These are phyloP conservation scores for Mucor sp. DNA, from an alignment of 371 early-diverging fungal species.

Conservation along the genomic window DNA sequence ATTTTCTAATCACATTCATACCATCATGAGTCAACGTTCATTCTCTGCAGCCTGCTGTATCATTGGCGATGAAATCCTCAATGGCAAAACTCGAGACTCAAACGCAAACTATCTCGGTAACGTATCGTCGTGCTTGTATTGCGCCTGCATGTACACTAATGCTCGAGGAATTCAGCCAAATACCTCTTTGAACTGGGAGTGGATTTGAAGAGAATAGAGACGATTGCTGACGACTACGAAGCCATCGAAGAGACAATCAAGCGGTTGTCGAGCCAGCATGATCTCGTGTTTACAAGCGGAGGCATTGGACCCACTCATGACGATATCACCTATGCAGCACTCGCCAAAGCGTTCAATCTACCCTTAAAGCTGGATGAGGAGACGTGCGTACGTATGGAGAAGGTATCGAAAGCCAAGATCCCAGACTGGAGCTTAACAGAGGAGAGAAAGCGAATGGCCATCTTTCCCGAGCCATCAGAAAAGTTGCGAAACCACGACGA, in stretches of 20 bases:
- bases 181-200: slow-evolving; percentile 64
- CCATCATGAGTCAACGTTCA: slow-evolving; percentile 3
- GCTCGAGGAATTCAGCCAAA: slow-evolving; percentile 36
- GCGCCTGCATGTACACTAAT: background rate
- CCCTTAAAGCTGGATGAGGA: slow-evolving; percentile 51
- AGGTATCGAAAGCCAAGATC: slow-evolving; percentile 10
- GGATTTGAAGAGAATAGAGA: slow-evolving; percentile 60
- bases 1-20: background rate
- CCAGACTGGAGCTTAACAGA: slow-evolving; percentile 41
- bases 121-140: background rate
- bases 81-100: slow-evolving; percentile 72
- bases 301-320: slow-evolving; percentile 78
- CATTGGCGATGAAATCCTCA: slow-evolving; percentile 75
- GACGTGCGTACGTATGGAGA: slow-evolving; percentile 63
- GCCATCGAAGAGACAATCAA: slow-evolving; percentile 58
- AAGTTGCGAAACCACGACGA: slow-evolving; percentile 47
- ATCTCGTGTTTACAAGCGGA: slow-evolving; percentile 73
- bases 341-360: slow-evolving; percentile 64
- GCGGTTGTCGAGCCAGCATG: slow-evolving; percentile 52
- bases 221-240: slow-evolving; percentile 57
- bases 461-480: slow-evolving; percentile 53
- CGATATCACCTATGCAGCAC: slow-evolving; percentile 72
- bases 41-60: slow-evolving; percentile 45
- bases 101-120: slow-evolving; percentile 64
- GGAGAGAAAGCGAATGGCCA: slow-evolving; percentile 71